Conservation (phyloP, 805 yeast genomes). For the Cyberlindnera americana region DNA sequence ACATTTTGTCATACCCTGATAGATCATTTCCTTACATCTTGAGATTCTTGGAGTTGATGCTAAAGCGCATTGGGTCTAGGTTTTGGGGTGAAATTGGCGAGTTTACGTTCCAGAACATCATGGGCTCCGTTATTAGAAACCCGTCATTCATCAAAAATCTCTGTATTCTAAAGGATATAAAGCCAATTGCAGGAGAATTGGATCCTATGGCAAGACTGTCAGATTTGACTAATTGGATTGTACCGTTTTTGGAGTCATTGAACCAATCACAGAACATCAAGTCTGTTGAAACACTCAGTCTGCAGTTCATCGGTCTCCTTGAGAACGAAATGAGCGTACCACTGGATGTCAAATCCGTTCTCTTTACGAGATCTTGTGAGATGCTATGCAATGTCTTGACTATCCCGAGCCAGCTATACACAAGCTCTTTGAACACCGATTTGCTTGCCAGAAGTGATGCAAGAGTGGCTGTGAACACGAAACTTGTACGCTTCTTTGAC, state of each 20-base stretch:
- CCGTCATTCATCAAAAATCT: conserved; percentile 43
- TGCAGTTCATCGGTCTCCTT: conserved; percentile 41
- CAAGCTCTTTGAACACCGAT: conserved; percentile 32
- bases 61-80: conserved; percentile 38
- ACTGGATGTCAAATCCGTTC: conserved; percentile 34
- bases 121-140: conserved; percentile 58
- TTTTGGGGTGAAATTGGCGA: conserved; percentile 60
- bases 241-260: conserved; percentile 40
- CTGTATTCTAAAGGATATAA: conserved; percentile 25
- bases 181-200: conserved; percentile 28
- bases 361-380: conserved; percentile 29
- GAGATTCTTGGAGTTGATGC: conserved; percentile 44
- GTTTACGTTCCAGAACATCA: conserved; percentile 47
- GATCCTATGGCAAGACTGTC: conserved; percentile 33
- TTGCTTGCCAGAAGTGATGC: conserved; percentile 47
- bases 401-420: conserved; percentile 20
- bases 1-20: conserved; percentile 47
- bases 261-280: conserved; percentile 48
- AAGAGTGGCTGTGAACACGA: conserved; percentile 41
- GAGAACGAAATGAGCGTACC: conserved; percentile 33
- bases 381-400: conserved; percentile 13
- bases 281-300: conserved; percentile 48
- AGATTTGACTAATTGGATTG: conserved; percentile 56
- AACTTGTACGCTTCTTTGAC: conserved; percentile 32
- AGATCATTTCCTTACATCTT: conserved; percentile 44